Evolutionary conservation across 257 asterid species (phyloP), one percentile per base, ranked within the genome.

Genomic region (Paulownia fortunei): DNA sequence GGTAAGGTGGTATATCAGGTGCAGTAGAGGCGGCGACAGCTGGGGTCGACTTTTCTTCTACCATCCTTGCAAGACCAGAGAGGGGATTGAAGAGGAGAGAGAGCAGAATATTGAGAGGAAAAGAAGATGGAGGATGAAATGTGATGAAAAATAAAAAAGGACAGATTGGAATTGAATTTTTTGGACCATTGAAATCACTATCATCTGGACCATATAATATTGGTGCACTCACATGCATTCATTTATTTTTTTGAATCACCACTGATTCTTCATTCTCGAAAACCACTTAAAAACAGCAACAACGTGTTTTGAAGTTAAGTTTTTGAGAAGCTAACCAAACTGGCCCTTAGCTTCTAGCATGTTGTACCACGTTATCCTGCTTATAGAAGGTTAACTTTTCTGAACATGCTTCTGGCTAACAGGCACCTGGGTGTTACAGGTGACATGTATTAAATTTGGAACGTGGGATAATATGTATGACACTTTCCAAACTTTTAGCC

Each of bases 391-490:
- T 79, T 79, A 32, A 27, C 46, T 67, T 63, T 66, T 65, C 54
- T 44, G 13, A 23, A 70, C 54, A 77, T 74, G 26, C 71, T 34
- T 42, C 73, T 66, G 27, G 24, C 84, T 80, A 66, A 75, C 69
- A 67, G 12, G 71, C 42, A 67, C 78, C 64, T 77, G 81, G 77
- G 52, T 82, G 55, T 80, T 76, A 74, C 96, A 94, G 99, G 94
- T 94, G 64, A 79, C 89, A 60, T 88, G 87, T 74, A 92, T 94
- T 24, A 91, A 87, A 82, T 70, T 66, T 79, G 98, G 97, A 76
- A 80, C 90, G 79, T 87, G 89, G 89, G 98, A 91, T 81, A 90
- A 84, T 80, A 84, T 89, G 88, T 88, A 90, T 73, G 97, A 94
- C 80, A 62, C 92, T 61, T 65, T 88, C 81, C 89, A 81, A 73